Evolutionary conservation across 2,329 filamentous ascomycete species (phyloP).

Genomic region (Lasiodiplodia sp.): DNA sequence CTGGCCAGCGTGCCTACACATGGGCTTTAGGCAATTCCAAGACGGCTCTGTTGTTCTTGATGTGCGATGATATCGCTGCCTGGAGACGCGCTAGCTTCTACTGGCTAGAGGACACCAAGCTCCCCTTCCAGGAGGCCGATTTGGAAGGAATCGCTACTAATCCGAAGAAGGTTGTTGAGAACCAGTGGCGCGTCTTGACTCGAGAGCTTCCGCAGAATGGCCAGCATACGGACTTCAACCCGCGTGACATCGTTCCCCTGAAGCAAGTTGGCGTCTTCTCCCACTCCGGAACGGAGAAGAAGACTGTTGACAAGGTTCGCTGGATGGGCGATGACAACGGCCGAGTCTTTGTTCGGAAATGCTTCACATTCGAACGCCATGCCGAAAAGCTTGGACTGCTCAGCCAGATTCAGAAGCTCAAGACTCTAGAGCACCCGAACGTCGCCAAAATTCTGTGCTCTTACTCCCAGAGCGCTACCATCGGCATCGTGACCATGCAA

Average conservation of each 20-base stretch:
- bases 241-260: constrained; percentile 47
- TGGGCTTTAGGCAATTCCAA: constrained; percentile 50
- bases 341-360: constrained; percentile 46
- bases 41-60: constrained; percentile 46
- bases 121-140: constrained; percentile 47
- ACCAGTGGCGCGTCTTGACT: constrained; percentile 50
- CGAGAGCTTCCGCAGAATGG: constrained; percentile 49
- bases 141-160: constrained; percentile 48
- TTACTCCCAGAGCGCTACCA: constrained; percentile 46
- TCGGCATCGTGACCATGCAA: constrained; percentile 44
- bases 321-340: constrained; percentile 45
- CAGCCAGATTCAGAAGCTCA: constrained; percentile 48
- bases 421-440: constrained; percentile 48
- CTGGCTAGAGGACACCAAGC: constrained; percentile 44
- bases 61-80: constrained; percentile 49
- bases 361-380: constrained; percentile 44
- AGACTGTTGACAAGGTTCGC: constrained; percentile 46
- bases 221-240: constrained; percentile 45
- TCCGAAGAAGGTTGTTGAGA: constrained; percentile 46
- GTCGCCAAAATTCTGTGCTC: constrained; percentile 48
- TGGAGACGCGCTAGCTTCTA: constrained; percentile 48
- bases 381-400: constrained; percentile 45
- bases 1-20: constrained; percentile 48
- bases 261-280: constrained; percentile 38
- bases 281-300: constrained; percentile 36